Percentiles rank a stretch among this genome's conserved stretches.
These are phyloP conservation scores for Monosporascus sp. DNA, from an alignment of 2,329 filamentous ascomycete genomes.

Conservation along the genomic window DNA sequence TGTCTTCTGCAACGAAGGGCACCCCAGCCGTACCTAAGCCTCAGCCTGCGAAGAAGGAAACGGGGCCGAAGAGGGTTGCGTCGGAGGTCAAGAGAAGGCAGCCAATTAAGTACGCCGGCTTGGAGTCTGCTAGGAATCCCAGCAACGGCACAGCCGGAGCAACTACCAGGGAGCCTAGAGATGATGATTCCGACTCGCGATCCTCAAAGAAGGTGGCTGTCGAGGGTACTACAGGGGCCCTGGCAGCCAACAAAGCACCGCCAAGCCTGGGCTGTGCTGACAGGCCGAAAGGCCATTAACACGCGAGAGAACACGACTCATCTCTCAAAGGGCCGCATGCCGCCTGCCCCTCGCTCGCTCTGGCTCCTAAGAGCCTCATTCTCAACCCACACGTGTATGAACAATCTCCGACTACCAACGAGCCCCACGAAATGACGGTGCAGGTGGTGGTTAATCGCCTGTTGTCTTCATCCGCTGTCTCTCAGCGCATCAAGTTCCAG, in stretches of 20 bases:
- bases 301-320: no score
- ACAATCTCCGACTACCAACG: no score
- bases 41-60: conserved; percentile 7
- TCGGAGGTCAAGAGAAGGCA: conserved; percentile 15
- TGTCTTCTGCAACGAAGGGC: conserved; percentile 7
- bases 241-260: conserved; percentile 29
- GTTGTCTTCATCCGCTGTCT: no score
- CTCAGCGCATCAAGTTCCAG: no score
- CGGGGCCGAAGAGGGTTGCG: conserved; percentile 5
- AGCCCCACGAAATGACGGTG: no score
- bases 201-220: conserved; percentile 34
- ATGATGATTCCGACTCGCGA: conserved; percentile 34
- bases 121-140: conserved; percentile 23
- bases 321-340: no score
- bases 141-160: conserved; percentile 12
- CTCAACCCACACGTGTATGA: no score
- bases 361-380: no score
- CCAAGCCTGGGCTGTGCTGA: no score
- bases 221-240: conserved; percentile 20
- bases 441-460: no score
- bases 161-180: conserved; percentile 31
- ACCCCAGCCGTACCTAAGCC: conserved; percentile 3
- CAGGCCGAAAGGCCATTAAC: no score
- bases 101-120: conserved; percentile 20
- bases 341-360: no score